Evolutionary conservation across 805 yeast species (phyloP), one percentile per base, ranked within the genome.

Genomic region (Barnettozyma sucrosica): DNA sequence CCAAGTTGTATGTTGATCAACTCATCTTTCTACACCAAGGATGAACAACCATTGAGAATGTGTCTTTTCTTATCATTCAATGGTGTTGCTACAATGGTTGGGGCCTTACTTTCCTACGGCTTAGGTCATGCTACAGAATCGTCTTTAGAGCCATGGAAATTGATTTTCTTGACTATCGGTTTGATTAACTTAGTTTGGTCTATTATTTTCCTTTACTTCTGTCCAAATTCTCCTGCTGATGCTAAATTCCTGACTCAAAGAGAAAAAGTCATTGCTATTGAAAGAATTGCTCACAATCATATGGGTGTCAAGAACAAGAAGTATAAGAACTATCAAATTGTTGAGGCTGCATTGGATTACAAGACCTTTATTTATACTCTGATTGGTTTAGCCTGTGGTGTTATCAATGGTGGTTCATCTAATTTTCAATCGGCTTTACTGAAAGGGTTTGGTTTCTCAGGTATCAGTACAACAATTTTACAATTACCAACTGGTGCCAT

Each of bases 281-380:
- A 54, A 25, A 53, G 57, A 37, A 54, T 58, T 74, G 68, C 54
- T 54, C 50, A 36, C 61, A 61, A 24, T 70, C 68, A 14, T 64
- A 57, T 41, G 66, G 74, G 2, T 66, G 75, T 5, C 67, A 71
- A 47, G 75, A 72, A 54, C 77, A 74, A 50, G 70, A 72, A 34
- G 54, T 56, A 77, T 54, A 79, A 79, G 55, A 68, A 56, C 46
- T 52, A 69, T 42, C 84, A 79, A 51, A 63, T 72, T 13, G 51
- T 62, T 14, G 83, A 79, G 57, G 70, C 77, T 3, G 48, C 77
- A 5, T 67, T 52, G 47, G 83, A 79, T 52, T 76, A 76, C 11
- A 58, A 72, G 5, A 64, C 75, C 3, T 72, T 76, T 75, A 54
- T 72, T 21, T 70, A 71, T 51, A 58, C 53, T n/a, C 52, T 62